Conservation (phyloP, 2,329 filamentous ascomycete genomes). For the Moelleriella libera region DNA sequence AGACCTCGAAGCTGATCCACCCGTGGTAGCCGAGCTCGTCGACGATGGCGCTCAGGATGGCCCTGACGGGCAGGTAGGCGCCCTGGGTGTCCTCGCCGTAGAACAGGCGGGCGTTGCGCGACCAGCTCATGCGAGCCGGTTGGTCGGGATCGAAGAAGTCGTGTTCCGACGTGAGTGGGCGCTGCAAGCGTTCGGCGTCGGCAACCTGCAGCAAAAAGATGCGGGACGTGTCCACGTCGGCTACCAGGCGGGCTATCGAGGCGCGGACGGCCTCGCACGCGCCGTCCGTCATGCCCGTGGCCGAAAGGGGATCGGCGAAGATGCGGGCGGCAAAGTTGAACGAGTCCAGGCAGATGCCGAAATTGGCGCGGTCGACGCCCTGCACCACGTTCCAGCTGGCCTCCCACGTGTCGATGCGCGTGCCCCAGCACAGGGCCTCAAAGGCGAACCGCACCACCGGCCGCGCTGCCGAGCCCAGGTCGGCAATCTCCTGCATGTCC, state of each 20-base stretch:
- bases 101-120: constrained; percentile 47
- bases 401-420: constrained; percentile 56
- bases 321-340: constrained; percentile 61
- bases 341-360: constrained; percentile 61
- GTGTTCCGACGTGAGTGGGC: constrained; percentile 35
- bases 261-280: constrained; percentile 37
- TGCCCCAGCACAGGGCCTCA: constrained; percentile 59
- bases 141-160: constrained; percentile 11
- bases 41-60: constrained; percentile 45
- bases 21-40: constrained; percentile 48
- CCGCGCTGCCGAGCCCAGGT: constrained; percentile 41
- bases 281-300: constrained; percentile 32
- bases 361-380: constrained; percentile 51
- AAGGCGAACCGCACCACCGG: constrained; percentile 54
- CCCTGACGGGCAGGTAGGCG: constrained; percentile 50
- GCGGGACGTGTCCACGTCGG: constrained; percentile 42
- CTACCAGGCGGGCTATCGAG: constrained; percentile 38
- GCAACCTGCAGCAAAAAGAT: constrained; percentile 65
- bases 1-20: constrained; percentile 56
- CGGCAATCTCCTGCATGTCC: constrained; percentile 50
- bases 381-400: constrained; percentile 51
- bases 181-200: constrained; percentile 48
- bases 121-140: constrained; percentile 56
- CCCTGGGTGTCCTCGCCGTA: constrained; percentile 38
- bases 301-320: constrained; percentile 49